A percentile compares a stretch with the other conserved stretches of the same genome.
Evolutionary conservation across 2,329 filamentous ascomycete genomes (phyloP).

Genomic region (Penicillium sp.): DNA sequence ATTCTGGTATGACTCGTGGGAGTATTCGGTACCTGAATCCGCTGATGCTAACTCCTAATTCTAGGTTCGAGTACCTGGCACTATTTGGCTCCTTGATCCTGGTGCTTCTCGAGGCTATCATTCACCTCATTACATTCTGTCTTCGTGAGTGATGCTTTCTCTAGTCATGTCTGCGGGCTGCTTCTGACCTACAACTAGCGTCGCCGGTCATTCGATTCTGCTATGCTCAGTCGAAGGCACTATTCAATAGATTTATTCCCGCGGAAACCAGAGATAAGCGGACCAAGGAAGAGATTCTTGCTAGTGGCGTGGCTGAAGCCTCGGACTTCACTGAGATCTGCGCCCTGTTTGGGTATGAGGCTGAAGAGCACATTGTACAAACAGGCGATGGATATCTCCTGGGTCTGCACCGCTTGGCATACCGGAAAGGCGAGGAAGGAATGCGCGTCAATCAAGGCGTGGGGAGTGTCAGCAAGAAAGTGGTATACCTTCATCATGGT

Average conservation of each 20-base stretch:
- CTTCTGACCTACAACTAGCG: conserved; percentile 45
- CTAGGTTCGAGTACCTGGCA: conserved; percentile 77
- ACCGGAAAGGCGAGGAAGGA: conserved; percentile 75
- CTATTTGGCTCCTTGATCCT: conserved; percentile 77
- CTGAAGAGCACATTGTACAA: conserved; percentile 93
- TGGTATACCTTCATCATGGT: conserved; percentile 92
- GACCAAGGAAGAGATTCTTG: conserved; percentile 63
- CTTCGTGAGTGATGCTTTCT: conserved; percentile 59
- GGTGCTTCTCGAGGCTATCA: conserved; percentile 72
- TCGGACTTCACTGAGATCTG: conserved; percentile 94
- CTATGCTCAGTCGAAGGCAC: conserved; percentile 71
- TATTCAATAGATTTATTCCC: conserved; percentile 75
- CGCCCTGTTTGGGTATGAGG: conserved; percentile 80
- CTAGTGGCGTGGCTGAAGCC: conserved; percentile 73
- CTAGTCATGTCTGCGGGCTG: background rate
- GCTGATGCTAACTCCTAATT: conserved; percentile 7
- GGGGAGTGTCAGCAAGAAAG: conserved; percentile 66
- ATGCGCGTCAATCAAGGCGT: conserved; percentile 64
- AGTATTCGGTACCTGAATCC: conserved; percentile 2
- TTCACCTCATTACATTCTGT: conserved; percentile 79
- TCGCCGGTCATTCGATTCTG: conserved; percentile 73
- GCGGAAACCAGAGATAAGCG: conserved; percentile 63
- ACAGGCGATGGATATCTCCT: conserved; percentile 91
- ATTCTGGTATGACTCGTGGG: conserved; percentile 38
- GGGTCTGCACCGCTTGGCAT: conserved; percentile 80